Base-by-base conservation (phyloP, 148 eudicot genomes). In the Drosera capensis region DNA sequence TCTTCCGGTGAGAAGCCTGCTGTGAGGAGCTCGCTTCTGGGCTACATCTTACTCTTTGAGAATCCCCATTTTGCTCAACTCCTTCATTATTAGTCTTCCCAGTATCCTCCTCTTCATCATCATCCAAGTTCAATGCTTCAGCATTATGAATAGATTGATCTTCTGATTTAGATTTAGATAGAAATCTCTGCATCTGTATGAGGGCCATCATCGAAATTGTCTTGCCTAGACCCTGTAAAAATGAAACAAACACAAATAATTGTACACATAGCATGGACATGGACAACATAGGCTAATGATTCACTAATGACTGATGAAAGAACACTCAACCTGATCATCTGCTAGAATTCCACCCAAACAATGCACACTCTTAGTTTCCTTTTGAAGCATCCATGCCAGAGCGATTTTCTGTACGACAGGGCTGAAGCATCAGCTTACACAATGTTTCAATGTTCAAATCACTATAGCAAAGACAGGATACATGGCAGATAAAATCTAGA, bases 291-390 rank as follows among this genome's bases (percentile, higher is more conserved):
- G n/a, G n/a, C n/a, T n/a, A n/a, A n/a, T n/a, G n/a, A n/a, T n/a
- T n/a, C n/a, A n/a, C n/a, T n/a, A n/a, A n/a, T n/a, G n/a, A n/a
- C n/a, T n/a, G n/a, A n/a, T n/a, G n/a, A n/a, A n/a, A n/a, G n/a
- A n/a, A n/a, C n/a, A n/a, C n/a, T n/a, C n/a, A n/a, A 92, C 99
- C 99, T 92, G 99, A 62, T 92, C 99, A 76, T 92, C 99, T 30
- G 99, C 99, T 52, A 92, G 75, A 56, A 92, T 85, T 55, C 99
- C 99, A 54, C 99, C 99, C 63, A 69, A 57, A 60, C 95, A 92
- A 60, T 34, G 38, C 11, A 63, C 49, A 43, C 82, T 76, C 49
- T 58, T 66, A 41, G 80, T 63, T 74, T 92, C 99, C 66, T 81
- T 85, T 45, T 72, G 73, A 49, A 78, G 74, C 99, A 92, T 92